Conservation (phyloP, 306 rosid species). For the Sophora flavescens region DNA sequence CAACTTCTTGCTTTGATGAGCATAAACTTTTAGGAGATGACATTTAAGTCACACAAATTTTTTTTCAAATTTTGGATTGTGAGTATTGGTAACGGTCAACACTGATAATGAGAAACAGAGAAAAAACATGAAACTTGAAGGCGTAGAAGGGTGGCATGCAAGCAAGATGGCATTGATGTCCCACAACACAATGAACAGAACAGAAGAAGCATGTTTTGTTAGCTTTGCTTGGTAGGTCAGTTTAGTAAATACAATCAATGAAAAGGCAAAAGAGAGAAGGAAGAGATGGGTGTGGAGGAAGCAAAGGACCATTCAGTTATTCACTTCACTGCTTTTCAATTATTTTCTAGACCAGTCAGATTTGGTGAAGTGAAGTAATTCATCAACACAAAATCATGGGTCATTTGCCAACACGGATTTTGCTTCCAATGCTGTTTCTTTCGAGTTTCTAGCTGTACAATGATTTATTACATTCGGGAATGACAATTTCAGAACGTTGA, state of each 20-base stretch:
- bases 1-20: slow-evolving; percentile 47
- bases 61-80: neutral
- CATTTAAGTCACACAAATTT: slow-evolving; percentile 52
- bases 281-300: slow-evolving; percentile 75
- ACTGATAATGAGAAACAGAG: neutral
- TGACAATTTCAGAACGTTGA: too few species aligned
- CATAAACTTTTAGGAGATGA: slow-evolving; percentile 45
- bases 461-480: too few species aligned
- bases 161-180: slow-evolving; percentile 47
- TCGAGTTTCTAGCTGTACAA: too few species aligned
- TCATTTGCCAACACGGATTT: neutral
- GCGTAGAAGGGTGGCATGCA: slow-evolving; percentile 33
- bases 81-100: slow-evolving; percentile 40
- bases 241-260: slow-evolving; percentile 46
- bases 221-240: slow-evolving; percentile 77
- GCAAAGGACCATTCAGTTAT: slow-evolving; percentile 77
- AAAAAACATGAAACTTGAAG: slow-evolving; percentile 25
- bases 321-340: slow-evolving; percentile 21
- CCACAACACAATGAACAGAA: slow-evolving; percentile 15
- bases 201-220: slow-evolving; percentile 21
- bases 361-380: slow-evolving; percentile 14
- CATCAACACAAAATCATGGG: neutral
- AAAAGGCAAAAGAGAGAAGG: slow-evolving; percentile 36
- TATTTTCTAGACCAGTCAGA: neutral
- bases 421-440: too few species aligned